Evolutionary conservation across 495 filamentous ascomycete species (phyloP), one percentile per base, ranked within the genome.

Genomic region (Xylaria longipes): DNA sequence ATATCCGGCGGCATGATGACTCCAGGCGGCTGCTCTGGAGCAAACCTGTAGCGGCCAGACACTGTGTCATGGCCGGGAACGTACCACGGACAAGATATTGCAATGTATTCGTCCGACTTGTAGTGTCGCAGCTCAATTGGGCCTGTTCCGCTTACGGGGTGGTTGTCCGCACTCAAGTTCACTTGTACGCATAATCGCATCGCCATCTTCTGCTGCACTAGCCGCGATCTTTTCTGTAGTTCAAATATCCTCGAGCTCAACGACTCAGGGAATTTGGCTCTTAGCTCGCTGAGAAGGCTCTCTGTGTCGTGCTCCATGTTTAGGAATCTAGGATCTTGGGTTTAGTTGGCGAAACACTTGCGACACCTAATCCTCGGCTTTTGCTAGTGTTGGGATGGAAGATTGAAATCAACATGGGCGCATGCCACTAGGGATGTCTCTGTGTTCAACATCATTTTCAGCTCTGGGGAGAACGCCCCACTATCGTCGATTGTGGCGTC

Each of bases 81-180:
- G 56, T 60, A 60, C 56, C 56, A 60, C 56, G 56, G 56, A 60
- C 56, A 60, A 20, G 56, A 60, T 17, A 60, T 11, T 37, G 56
- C 56, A 17, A 60, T 60, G 31, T 60, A 60, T 37, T 60, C 56
- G 17, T 60, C 33, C 31, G 56, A 60, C 3, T 60, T 37, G 31
- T 33, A 8, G 31, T 60, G 56, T 12, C 33, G 15, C 1, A 60
- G 22, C 15, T 60, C 56, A 60, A 60, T 60, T 60, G 56, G 31
- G 11, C n/a, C 56, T 60, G 56, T 60, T 22, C 56, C 56, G 31
- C 56, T 60, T 17, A 60, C 20, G 17, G 56, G 56, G 6, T 60
- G 17, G 11, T 60, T 60, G 15, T 60, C 31, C 15, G 33, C 9
- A 29, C 12, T 61, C 57, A 61, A 37, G 9, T 61, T 33, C 20